Base-by-base conservation (phyloP, 164 flowering plant genomes). In the Nymphaea colorata region DNA sequence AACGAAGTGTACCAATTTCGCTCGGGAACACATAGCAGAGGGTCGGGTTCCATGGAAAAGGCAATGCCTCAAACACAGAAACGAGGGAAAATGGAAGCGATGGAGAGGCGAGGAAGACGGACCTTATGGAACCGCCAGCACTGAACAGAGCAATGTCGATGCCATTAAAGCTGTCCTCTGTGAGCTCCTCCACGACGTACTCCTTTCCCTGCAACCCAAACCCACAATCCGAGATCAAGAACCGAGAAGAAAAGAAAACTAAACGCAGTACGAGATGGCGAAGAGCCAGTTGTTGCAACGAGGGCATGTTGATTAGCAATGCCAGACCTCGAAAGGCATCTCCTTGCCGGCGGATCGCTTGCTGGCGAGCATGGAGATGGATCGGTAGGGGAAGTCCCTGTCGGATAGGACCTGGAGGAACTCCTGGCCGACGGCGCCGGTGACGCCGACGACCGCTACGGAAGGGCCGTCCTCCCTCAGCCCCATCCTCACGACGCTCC, bases 391-490 rank as follows among this genome's bases (percentile, higher is more conserved):
- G 81, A 92, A 95, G 69, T 80, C 78, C 0, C 96, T 91, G 75
- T 85, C 93, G 62, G 97, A 78, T 63, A 95, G 82, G 55, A 95
- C 98, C 65, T 86, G 80, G 66, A 95, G 96, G 75, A 95, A 91
- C 73, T 95, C 98, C 67, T 92, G 96, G 10, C 99, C 97, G 64
- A 95, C 98, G 66, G 99, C 99, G 59, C 99, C 99, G 44, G 96
- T 92, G 61, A 89, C 98, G 25, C 99, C 99, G n/a, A 95, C 99
- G 66, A 95, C 82, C 69, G 99, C 99, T 57, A 95, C 64, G 25
- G 98, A 90, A 10, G 98, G 99, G 8, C 72, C 98, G 64, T 76
- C 73, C 66, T 86, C 88, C 12, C 72, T 80, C 65, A 84, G 82
- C 10, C 87, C 76, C 96, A 89, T 90, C 3, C 75, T 53, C 6